Base-by-base conservation (phyloP, 768 basidiomycete species). In the Kwoniella mangroviensis region DNA sequence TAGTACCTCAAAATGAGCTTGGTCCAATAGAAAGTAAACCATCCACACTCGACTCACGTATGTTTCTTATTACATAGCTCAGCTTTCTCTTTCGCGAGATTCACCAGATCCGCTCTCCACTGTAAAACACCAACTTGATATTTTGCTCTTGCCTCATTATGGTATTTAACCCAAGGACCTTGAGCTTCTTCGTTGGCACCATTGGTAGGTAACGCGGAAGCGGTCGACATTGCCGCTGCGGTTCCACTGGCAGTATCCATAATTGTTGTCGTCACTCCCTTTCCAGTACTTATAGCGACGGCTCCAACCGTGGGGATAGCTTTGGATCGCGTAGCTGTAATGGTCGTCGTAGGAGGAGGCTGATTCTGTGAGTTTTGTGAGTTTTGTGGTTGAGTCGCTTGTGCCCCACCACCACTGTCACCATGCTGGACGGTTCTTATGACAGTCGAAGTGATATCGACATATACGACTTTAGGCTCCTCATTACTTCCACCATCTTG, bases 21-120 rank as follows among this genome's bases (percentile, higher is more conserved):
- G 19, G 10, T 49, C 13, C 13, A 10, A 4, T 17, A 13, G 15
- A 15, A 19, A 49, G 45, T 49, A 4, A 65, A 19, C 42, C n/a
- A 34, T 49, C 19, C 12, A 13, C 45, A 13, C 45, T 19, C 15
- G 21, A 68, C 68, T 51, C 68, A 69, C 68, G 62, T 69, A 54
- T 69, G 68, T 21, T 17, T 17, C 26, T 49, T 59, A 63, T 64
- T 72, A 53, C 70, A 72, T 17, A 45, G 26, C 41, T 63, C 12
- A 22, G 70, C 70, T 34, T 68, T 57, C 34, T 40, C 42, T 49
- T 72, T 24, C 4, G 70, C 70, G 4, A 58, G 22, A 21, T n/a
- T 19, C 4, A 62, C 66, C 7, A 72, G 57, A 58, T 63, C 62
- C 10, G 21, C 51, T 15, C 49, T 51, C 56, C 63, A 72, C 19